Conservation (phyloP, 2,329 filamentous ascomycete species). For the Nemania sp. region DNA sequence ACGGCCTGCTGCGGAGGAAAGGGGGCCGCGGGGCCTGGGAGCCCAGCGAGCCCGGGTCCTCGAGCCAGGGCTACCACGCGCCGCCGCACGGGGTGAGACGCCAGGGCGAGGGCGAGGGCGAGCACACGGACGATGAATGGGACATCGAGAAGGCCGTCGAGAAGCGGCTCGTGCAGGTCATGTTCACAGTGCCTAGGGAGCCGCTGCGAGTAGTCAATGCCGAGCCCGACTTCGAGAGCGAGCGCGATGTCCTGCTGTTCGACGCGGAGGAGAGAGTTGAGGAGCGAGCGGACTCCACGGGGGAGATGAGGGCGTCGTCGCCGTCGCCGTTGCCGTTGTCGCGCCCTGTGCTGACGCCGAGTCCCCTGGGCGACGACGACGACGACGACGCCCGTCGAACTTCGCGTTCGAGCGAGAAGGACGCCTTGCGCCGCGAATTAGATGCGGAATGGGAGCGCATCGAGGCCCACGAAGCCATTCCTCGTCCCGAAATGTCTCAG, state of each 20-base stretch:
- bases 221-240: slow-evolving; percentile 56
- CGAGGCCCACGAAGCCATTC: slow-evolving; percentile 8
- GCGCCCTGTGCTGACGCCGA: slow-evolving; percentile 13
- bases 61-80: slow-evolving; percentile 39
- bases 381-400: slow-evolving; percentile 21
- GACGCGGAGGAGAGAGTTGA: slow-evolving; percentile 39
- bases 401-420: slow-evolving; percentile 11
- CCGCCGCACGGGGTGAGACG: slow-evolving; percentile 7
- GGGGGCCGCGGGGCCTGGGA: slow-evolving; percentile 62
- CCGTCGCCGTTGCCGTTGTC: too few relatives aligned
- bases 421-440: slow-evolving; percentile 32
- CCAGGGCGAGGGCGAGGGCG: slow-evolving; percentile 58
- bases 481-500: slow-evolving; percentile 12
- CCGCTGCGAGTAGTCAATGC: slow-evolving; percentile 88
- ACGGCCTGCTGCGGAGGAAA: slow-evolving; percentile 55
- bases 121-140: slow-evolving; percentile 63
- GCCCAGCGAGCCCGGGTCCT: slow-evolving; percentile 39
- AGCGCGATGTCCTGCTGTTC: slow-evolving; percentile 49
- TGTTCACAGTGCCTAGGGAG: slow-evolving; percentile 92
- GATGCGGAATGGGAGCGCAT: slow-evolving; percentile 34
- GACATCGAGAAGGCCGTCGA: slow-evolving; percentile 76
- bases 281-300: neutral
- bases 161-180: slow-evolving; percentile 74
- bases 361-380: slow-evolving; percentile 31
- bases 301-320: too few relatives aligned